Conservation (phyloP, 352 stramenopile genomes). For the Pythium vanterpoolii region DNA sequence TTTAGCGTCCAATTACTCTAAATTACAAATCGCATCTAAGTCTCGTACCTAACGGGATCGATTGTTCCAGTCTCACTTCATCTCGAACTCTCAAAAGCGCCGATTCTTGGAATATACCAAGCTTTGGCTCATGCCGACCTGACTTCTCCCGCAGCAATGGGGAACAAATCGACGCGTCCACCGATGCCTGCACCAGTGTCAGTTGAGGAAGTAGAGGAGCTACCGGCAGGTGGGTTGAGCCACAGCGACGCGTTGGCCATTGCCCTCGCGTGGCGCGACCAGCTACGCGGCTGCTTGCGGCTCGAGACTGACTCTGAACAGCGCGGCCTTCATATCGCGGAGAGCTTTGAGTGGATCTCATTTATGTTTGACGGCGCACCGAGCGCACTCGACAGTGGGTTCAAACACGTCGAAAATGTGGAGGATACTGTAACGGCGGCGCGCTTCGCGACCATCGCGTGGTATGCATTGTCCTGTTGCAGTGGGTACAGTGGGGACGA, state of each 20-base stretch:
- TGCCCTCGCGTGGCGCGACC: constrained; percentile 8
- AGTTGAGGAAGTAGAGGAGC: not conserved
- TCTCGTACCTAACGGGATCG: not conserved
- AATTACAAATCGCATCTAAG: no score
- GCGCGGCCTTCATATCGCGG: not conserved
- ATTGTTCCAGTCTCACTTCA: not conserved
- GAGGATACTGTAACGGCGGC: not conserved
- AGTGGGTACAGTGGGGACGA: not conserved
- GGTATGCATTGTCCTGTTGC: constrained; percentile 9
- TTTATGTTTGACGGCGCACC: not conserved
- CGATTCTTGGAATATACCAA: no score
- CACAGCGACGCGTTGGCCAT: constrained; percentile 12
- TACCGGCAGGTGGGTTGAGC: not conserved
- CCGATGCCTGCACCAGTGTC: not conserved
- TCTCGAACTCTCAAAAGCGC: no score
- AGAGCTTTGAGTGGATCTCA: constrained; percentile 7
- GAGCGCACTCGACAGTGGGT: not conserved
- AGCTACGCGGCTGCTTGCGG: constrained; percentile 10
- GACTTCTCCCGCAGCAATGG: no score
- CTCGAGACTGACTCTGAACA: constrained; percentile 2
- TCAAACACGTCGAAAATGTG: not conserved
- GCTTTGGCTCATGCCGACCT: no score
- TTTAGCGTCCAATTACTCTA: not conserved
- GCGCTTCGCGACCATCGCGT: constrained; percentile 1
- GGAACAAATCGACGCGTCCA: not conserved